Percentiles rank a stretch among this genome's conserved stretches.
Conservation (phyloP, 2,329 filamentous ascomycete species). For the Penicillium palitans region DNA sequence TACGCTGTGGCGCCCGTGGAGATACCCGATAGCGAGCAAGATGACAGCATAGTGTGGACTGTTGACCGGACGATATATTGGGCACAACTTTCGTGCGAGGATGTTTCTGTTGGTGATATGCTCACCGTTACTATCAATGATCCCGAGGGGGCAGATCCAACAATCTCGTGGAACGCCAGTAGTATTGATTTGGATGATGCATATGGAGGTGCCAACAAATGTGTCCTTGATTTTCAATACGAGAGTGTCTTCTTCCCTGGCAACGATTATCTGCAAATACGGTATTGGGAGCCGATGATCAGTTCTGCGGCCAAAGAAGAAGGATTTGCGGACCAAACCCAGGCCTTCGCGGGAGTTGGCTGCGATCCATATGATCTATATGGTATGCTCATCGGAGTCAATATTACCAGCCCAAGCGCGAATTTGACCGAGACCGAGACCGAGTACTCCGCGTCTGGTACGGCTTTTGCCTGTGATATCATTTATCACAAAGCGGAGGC, state of each 20-base stretch:
- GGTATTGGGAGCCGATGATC: conserved; percentile 38
- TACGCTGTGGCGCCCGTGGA: conserved; percentile 37
- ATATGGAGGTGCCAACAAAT: conserved; percentile 18
- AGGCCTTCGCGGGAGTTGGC: conserved; percentile 27
- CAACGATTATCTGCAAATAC: conserved; percentile 35
- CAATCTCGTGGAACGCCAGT: conserved; percentile 31
- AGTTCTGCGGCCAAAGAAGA: conserved; percentile 10
- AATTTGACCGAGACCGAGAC: conserved; percentile 6
- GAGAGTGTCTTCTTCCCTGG: conserved; percentile 30
- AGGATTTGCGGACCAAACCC: conserved; percentile 12
- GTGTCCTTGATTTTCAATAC: conserved; percentile 33
- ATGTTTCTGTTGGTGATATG: conserved; percentile 21
- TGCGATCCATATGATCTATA: conserved; percentile 36
- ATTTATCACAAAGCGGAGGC: conserved; percentile 32
- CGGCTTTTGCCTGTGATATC: conserved; percentile 36
- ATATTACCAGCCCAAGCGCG: conserved; percentile 20
- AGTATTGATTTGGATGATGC: conserved; percentile 25
- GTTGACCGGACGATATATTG: conserved; percentile 38
- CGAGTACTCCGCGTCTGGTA: conserved; percentile 28
- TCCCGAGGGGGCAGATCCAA: conserved; percentile 15
- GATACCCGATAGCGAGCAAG: conserved; percentile 25
- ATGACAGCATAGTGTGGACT: conserved; percentile 32
- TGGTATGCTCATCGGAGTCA: conserved; percentile 35
- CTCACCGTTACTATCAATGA: conserved; percentile 27
- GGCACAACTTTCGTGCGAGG: conserved; percentile 28